phyloP scores from a whole-genome alignment of 129 eudicot species.

The Flaveria trinervia region DNA sequence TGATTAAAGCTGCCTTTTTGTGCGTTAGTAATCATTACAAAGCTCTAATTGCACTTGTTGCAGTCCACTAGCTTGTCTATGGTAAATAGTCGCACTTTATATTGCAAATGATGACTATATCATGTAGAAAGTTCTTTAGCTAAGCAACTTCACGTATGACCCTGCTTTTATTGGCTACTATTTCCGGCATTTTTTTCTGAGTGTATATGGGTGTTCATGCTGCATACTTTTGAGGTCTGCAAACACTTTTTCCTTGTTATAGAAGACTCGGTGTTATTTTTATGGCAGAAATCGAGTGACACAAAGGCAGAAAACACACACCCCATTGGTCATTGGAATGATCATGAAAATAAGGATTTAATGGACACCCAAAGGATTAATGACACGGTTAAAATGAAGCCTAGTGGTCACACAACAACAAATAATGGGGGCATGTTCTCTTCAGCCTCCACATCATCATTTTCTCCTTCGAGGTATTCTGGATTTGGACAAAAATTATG shows the following conservation, averaged over 20 bases:
- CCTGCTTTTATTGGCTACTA: slow-evolving; percentile 14
- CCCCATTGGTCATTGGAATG: slow-evolving; percentile 44
- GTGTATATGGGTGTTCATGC: background rate
- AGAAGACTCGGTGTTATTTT: slow-evolving; percentile 18
- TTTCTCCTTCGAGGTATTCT: slow-evolving; percentile 65
- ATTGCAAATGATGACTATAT: background rate
- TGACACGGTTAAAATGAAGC: slow-evolving; percentile 35
- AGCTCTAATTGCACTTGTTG: background rate
- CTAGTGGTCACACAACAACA: slow-evolving; percentile 41
- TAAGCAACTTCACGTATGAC: background rate
- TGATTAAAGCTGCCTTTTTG: background rate
- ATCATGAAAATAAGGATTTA: slow-evolving; percentile 36
- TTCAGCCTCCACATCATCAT: slow-evolving; percentile 48
- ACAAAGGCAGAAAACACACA: slow-evolving; percentile 37
- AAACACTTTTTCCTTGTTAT: slow-evolving; percentile 11
- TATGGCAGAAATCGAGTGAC: slow-evolving; percentile 58
- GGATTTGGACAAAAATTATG: background rate
- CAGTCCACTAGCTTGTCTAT: background rate
- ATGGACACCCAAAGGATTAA: slow-evolving; percentile 40
- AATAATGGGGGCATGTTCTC: slow-evolving; percentile 45
- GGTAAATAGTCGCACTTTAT: slow-evolving; percentile 19
- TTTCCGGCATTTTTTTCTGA: background rate
- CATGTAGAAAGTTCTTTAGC: background rate
- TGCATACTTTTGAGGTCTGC: slow-evolving; percentile 22
- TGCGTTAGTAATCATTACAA: background rate